A percentile compares a stretch with the other conserved stretches of the same genome.
Conservation (phyloP, 306 rosid genomes). For the Castanea crenata region DNA sequence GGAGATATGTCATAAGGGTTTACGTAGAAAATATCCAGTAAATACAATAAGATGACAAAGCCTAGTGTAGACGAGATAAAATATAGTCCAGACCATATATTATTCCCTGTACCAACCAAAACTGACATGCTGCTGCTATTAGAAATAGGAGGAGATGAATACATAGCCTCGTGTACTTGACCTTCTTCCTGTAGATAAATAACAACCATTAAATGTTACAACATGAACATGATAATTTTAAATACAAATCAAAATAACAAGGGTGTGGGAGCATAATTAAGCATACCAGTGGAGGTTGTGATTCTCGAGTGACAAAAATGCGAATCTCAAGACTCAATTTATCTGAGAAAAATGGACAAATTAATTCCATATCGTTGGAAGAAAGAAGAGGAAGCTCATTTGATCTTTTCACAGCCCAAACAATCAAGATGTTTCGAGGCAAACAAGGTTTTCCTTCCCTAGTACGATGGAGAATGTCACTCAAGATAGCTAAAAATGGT, state of each 20-base stretch:
- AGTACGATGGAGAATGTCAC: constrained; percentile 75
- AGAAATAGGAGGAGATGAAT: constrained; percentile 38
- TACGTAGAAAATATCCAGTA: constrained; percentile 59
- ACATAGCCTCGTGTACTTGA: constrained; percentile 28
- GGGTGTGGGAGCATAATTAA: constrained; percentile 12
- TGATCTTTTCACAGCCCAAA: constrained; percentile 89
- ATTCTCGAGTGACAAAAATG: constrained; percentile 78
- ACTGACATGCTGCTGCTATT: constrained; percentile 55
- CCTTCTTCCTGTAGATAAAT: constrained; percentile 70
- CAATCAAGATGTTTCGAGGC: constrained; percentile 57
- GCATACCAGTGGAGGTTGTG: constrained; percentile 76
- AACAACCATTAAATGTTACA: constrained; percentile 18
- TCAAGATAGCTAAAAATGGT: constrained; percentile 88
- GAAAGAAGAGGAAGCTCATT: constrained; percentile 80
- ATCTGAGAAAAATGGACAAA: constrained; percentile 54
- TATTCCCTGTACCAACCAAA: constrained; percentile 81
- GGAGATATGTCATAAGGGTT: constrained; percentile 43
- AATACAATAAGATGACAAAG: constrained; percentile 44
- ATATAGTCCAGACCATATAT: constrained; percentile 75
- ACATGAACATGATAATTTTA: not conserved
- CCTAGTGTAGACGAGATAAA: constrained; percentile 64
- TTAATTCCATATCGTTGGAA: constrained; percentile 57
- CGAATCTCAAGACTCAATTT: constrained; percentile 53
- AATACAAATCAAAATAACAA: not conserved
- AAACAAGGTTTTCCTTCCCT: constrained; percentile 70